Base-by-base conservation (phyloP, 2,329 filamentous ascomycete genomes). In the Massarina eburnea region DNA sequence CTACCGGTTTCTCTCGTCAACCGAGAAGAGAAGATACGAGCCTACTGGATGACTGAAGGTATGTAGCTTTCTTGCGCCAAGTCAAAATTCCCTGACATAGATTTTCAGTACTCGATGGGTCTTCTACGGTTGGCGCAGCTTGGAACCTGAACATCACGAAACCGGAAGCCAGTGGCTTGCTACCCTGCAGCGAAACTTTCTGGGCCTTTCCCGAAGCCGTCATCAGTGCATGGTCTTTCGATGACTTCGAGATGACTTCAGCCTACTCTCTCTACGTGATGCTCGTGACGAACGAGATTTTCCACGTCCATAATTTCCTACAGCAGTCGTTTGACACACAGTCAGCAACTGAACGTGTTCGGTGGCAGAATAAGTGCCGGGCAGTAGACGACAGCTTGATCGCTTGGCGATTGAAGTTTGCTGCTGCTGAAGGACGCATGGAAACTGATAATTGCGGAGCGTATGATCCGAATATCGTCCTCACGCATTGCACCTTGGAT, bases 41-140 rank as follows among this genome's bases (percentile, higher is more conserved):
- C 66, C 21, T 70, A 66, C 44, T 70, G 68, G 67, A 70, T 70
- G 66, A 65, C 59, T 4, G 64, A 70, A 54, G 46, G 48, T 47
- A 39, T 21, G 15, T 4, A 19, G 19, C 7, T 39, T 39, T 2
- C n/a, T 19, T n/a, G 18, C 19, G 20, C 30, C 15, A 17, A 24
- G 3, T 21, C 4, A 17, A n/a, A n/a, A 4, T 8, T 20, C 15
- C 14, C 19, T 38, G 19, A 41, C 30, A 34, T 32, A 12, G 17
- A 8, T 10, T 20, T 10, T n/a, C 18, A 62, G 51, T 69, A 15
- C 56, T 71, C 3, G 67, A 71, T 39, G 59, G 59, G 21, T 61
- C 66, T 17, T 67, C 65, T 1, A 64, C 62, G 4, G 47, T 70
- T 3, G 67, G 67, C 10, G 63, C 59, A 19, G 55, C 58, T 30